Evolutionary conservation across 2,329 filamentous ascomycete genomes (phyloP).

Genomic region (Fusarium denticulatum): DNA sequence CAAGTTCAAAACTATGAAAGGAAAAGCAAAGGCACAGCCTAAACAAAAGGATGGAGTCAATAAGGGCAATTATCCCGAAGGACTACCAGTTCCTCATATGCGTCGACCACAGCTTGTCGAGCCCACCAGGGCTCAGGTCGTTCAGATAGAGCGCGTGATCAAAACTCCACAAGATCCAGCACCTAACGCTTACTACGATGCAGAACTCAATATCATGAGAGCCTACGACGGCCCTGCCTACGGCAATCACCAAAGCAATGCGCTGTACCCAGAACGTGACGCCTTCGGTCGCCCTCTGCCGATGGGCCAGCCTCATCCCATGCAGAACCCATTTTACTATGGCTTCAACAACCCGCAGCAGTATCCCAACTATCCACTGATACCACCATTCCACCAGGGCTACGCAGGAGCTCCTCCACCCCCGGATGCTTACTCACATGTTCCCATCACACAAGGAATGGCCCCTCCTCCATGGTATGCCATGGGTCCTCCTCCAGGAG

Average conservation of each 20-base stretch:
- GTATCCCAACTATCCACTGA: constrained; percentile 35
- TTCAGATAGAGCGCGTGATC: constrained; percentile 66
- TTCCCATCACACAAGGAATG: constrained; percentile 48
- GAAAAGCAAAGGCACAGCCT: constrained; percentile 20
- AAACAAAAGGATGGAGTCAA: constrained; percentile 32
- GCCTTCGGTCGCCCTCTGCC: constrained; percentile 48
- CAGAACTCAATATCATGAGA: constrained; percentile 61
- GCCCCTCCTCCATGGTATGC: constrained; percentile 35
- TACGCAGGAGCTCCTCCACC: constrained; percentile 12
- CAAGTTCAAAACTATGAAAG: constrained; percentile 23
- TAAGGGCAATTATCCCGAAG: constrained; percentile 42
- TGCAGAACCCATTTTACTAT: constrained; percentile 55
- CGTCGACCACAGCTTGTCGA: constrained; percentile 58
- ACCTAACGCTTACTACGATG: constrained; percentile 69
- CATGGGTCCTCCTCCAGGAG: constrained; percentile 33
- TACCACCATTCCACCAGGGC: constrained; percentile 21
- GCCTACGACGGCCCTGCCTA: constrained; percentile 68
- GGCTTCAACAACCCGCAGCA: constrained; percentile 48
- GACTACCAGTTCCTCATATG: constrained; percentile 44
- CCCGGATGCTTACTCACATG: constrained; percentile 36
- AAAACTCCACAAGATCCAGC: constrained; percentile 62
- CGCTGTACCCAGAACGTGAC: constrained; percentile 57
- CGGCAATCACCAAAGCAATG: constrained; percentile 58
- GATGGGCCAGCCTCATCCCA: constrained; percentile 56
- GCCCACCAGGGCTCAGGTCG: constrained; percentile 58